Base-by-base conservation (phyloP, 1,284 basidiomycete genomes). In the Phylloboletellus chloephorus region DNA sequence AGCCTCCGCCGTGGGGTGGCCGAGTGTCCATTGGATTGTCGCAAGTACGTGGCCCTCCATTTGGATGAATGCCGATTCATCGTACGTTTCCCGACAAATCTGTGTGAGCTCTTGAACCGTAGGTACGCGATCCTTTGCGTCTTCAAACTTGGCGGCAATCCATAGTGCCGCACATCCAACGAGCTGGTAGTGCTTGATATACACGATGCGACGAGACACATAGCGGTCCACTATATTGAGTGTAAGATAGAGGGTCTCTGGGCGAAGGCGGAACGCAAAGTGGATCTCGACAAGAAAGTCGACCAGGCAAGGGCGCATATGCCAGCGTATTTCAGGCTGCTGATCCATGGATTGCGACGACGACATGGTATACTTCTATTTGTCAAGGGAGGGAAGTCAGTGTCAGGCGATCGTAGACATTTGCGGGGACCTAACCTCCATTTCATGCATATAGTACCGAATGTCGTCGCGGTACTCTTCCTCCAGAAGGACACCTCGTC, bases 81-180 rank as follows among this genome's bases (percentile, higher is more conserved):
- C 93, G 63, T 98, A 97, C 1, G 90, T 89, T 54, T 90, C 86
- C 56, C 86, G 89, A 68, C 94, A 98, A 67, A 97, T 93, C 58
- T 92, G 86, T 41, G 83, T 84, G 43, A 99, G 81, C 54, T 98
- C 95, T 57, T 88, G 80, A 7, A 98, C 88, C 2, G 91, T 88
- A 8, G 96, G 96, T 2, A 98, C 93, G 47, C 92, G 89, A 63
- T 98, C 95, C 69, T 99, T 98, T 30, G 94, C 87, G 61, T 99
- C 96, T 68, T 99, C 96, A 57, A 96, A 99, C 69, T 99, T 99
- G 56, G 96, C 89, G 5, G 96, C 96, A 54, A 98, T 98, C 92
- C 95, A 95, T 4, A 99, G 76, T 15, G 96, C 93, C 10, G 95
- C 91, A 58, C 96, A 98, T 23, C 96, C 96, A 39, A 98, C 95